A percentile compares a stretch with the other conserved stretches of the same genome.
phyloP scores from a whole-genome alignment of 2,329 filamentous ascomycete species.

The Rutstroemia sp. region DNA sequence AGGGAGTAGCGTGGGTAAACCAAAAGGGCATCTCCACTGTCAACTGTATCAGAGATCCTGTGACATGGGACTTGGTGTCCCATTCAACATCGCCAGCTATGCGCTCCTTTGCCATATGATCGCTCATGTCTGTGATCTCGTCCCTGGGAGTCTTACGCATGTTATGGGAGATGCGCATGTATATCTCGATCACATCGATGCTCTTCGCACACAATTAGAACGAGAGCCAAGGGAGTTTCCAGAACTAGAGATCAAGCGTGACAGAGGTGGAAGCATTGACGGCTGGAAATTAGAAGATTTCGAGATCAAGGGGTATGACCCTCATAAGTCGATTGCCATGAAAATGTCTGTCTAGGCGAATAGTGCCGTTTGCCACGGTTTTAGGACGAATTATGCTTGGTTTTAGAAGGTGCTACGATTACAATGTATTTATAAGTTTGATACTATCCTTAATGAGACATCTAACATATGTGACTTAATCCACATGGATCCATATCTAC shows the following conservation, averaged over 20 bases:
- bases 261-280: conserved; percentile 61
- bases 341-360: conserved; percentile 76
- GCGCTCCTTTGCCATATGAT: conserved; percentile 93
- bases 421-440: too few relatives aligned
- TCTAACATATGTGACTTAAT: too few relatives aligned
- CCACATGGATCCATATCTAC: too few relatives aligned
- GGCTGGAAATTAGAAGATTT: conserved; percentile 88
- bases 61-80: conserved; percentile 92
- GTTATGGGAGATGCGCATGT: conserved; percentile 99
- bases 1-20: conserved; percentile 46
- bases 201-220: conserved; percentile 71
- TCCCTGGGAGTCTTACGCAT: conserved; percentile 83
- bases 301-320: conserved; percentile 78
- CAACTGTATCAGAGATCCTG: conserved; percentile 90
- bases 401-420: too few relatives aligned
- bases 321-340: conserved; percentile 90
- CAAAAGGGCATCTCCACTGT: conserved; percentile 69
- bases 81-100: conserved; percentile 96
- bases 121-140: conserved; percentile 75
- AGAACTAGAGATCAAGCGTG: conserved; percentile 61
- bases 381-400: too few relatives aligned
- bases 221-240: conserved; percentile 79
- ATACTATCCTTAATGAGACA: too few relatives aligned
- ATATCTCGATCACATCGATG: conserved; percentile 87
- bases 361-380: too few relatives aligned